Evolutionary conservation across 441 rosid species (phyloP).

Genomic region (Croton setiger): DNA sequence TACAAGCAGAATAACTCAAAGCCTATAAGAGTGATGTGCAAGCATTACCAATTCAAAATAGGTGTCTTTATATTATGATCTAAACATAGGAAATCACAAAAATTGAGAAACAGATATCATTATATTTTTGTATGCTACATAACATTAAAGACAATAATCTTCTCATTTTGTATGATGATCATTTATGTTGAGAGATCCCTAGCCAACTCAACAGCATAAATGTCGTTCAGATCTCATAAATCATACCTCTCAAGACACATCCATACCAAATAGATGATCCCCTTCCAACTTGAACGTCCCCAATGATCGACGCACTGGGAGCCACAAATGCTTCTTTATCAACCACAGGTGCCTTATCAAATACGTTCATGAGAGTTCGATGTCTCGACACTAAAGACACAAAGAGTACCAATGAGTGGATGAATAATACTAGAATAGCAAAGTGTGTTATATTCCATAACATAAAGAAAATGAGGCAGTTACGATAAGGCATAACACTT

Average conservation of each 20-base stretch:
- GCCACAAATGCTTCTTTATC: slow-evolving; percentile 86
- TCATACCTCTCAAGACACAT: slow-evolving; percentile 83
- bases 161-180: too few relatives aligned
- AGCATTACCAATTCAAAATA: neutral
- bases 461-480: slow-evolving; percentile 12
- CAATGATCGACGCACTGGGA: slow-evolving; percentile 84
- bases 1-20: neutral
- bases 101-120: neutral
- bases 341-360: slow-evolving; percentile 75
- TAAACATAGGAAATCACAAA: neutral
- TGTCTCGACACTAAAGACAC: slow-evolving; percentile 71
- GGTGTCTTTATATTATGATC: neutral
- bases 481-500: neutral
- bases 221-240: neutral
- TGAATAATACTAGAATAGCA: slow-evolving; percentile 3
- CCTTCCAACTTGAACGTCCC: slow-evolving; percentile 82
- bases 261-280: slow-evolving; percentile 97
- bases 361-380: slow-evolving; percentile 84
- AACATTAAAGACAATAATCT: neutral
- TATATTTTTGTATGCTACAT: too few relatives aligned
- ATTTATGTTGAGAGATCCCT: neutral
- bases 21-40: neutral
- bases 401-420: neutral
- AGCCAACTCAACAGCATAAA: neutral
- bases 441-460: neutral